Percentiles rank a stretch among this genome's conserved stretches.
These are phyloP conservation scores for Suhomyces sp. DNA, from an alignment of 805 yeast species.

Conservation along the genomic window DNA sequence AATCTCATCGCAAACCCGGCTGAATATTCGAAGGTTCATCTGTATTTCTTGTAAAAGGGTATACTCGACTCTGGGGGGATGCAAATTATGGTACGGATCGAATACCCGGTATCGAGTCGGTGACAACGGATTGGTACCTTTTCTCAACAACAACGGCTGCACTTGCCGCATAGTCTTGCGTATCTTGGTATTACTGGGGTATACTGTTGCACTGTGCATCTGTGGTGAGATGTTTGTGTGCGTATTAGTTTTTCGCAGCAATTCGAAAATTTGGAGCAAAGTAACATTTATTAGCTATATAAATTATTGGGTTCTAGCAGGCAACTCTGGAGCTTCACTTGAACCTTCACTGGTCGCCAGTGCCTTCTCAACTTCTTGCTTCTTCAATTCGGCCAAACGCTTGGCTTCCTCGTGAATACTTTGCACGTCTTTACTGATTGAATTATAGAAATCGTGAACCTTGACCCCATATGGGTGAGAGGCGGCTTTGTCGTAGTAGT, in stretches of 20 bases:
- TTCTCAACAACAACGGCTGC: neutral
- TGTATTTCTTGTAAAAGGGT: neutral
- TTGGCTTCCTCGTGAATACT: slow-evolving; percentile 74
- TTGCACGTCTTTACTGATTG: slow-evolving; percentile 51
- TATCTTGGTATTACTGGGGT: neutral
- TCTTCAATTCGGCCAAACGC: slow-evolving; percentile 62
- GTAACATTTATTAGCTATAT: neutral
- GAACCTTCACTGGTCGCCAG: neutral
- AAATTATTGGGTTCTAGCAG: neutral
- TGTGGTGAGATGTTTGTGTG: slow-evolving; percentile 1
- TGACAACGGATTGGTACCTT: neutral
- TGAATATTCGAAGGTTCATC: neutral
- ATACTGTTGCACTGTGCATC: neutral
- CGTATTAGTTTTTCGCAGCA: slow-evolving; percentile 3
- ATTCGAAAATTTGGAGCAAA: neutral
- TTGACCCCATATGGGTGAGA: slow-evolving; percentile 52
- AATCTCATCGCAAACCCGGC: neutral
- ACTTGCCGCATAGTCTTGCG: neutral
- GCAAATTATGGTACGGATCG: neutral
- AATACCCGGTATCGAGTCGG: neutral
- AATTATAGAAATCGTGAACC: slow-evolving; percentile 59
- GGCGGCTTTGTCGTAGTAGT: slow-evolving; percentile 48
- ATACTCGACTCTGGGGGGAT: neutral
- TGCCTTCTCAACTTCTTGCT: slow-evolving; percentile 17
- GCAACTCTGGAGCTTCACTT: neutral